Percentiles rank a stretch among this genome's conserved stretches.
These are phyloP conservation scores for Isabelozyma pseudorhagii DNA, from an alignment of 805 yeast species.

Conservation along the genomic window DNA sequence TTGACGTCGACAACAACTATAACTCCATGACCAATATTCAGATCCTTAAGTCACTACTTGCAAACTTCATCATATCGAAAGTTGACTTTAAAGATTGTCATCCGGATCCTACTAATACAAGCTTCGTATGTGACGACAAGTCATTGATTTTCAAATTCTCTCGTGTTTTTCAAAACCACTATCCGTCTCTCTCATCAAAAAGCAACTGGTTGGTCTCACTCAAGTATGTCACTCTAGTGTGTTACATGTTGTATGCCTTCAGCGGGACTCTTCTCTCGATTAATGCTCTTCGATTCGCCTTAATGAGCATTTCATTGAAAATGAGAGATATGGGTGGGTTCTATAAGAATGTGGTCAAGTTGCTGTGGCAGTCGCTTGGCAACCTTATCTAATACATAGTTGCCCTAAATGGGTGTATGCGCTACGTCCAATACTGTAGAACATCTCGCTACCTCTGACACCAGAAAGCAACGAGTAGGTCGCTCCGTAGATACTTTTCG, in stretches of 20 bases:
- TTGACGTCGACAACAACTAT: background rate
- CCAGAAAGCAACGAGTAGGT: too few relatives aligned
- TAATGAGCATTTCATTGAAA: background rate
- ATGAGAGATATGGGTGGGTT: background rate
- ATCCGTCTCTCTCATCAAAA: background rate
- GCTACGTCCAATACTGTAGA: background rate
- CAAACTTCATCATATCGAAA: background rate
- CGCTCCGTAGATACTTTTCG: too few relatives aligned
- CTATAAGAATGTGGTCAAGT: background rate
- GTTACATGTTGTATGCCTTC: conserved; percentile 16
- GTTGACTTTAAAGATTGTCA: conserved; percentile 2
- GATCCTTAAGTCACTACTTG: background rate
- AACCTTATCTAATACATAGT: background rate
- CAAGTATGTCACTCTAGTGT: conserved; percentile 5
- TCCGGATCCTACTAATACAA: background rate
- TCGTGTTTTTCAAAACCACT: conserved; percentile 6
- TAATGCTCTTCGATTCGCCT: background rate
- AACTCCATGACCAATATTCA: background rate
- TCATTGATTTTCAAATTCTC: conserved; percentile 16
- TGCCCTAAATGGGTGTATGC: background rate
- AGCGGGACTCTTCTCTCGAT: conserved; percentile 11
- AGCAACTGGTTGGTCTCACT: conserved; percentile 1
- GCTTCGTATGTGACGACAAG: conserved; percentile 1
- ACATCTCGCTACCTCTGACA: background rate
- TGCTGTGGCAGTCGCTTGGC: conserved; percentile 1